Base-by-base conservation (phyloP, 2,329 filamentous ascomycete species). In the Pestalotiopsis sp. region DNA sequence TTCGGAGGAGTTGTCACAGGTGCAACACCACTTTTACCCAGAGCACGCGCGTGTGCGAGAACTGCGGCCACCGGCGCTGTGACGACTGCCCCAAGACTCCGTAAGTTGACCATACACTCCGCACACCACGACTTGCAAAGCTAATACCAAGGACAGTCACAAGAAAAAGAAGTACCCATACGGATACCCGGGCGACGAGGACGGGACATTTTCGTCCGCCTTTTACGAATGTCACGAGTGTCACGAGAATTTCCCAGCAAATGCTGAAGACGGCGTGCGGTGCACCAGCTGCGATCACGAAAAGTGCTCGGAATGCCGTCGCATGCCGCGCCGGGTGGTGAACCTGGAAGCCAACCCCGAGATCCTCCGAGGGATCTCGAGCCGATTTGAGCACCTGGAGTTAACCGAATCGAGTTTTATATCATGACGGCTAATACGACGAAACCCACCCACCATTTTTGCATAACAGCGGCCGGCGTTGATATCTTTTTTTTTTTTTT, bases 1-100 rank as follows among this genome's bases (percentile, higher is more conserved):
- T 96, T 60, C 86, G 92, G 67, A 89, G 93, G 68, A 90, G 83
- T 65, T 97, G 94, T 78, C 94, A 97, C 80, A 85, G 89, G 74
- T 97, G 94, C 78, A 78, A 87, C 61, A 87, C 83, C 2, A 76
- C 91, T 1, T 96, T 94, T 76, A 79, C 81, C 1, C 76, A 84
- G 5, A 83, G 86, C 40, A 83, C 80, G 69, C 93, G 76, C 82
- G 87, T 77, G 0, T 97, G 94, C 78, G 80, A 84, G 7, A 84
- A 84, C 52, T 97, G 94, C 79, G 82, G 85, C 36, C 94, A 97
- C 79, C 79, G 86, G 65, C 90, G 93, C 66, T 97, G 94, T 83
- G 93, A 90, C 52, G 91, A 91, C 76, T 97, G 94, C 78, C 93
- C 93, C 36, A 86, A 93, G 74, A 90, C 94, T 75, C 93, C 93